Evolutionary conservation across 129 eudicot species (phyloP).

Genomic region (Lactuca saligna): DNA sequence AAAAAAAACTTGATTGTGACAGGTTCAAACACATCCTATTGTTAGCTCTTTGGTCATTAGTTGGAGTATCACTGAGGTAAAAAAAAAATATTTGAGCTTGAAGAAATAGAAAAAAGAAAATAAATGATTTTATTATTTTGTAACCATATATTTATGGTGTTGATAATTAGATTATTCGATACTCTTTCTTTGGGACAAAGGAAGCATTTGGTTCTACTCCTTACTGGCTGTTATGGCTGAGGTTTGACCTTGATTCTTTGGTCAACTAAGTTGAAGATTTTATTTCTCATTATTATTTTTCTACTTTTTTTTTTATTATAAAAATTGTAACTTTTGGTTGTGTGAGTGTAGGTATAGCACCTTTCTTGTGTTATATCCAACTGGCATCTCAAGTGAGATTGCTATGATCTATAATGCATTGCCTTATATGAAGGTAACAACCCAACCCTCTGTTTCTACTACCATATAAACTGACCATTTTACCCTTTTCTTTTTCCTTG

Average conservation of each 20-base stretch:
- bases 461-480: neutral
- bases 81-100: neutral
- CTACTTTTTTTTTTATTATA: neutral
- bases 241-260: slow-evolving; percentile 40
- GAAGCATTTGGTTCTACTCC: slow-evolving; percentile 88
- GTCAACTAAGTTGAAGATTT: slow-evolving; percentile 3
- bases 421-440: slow-evolving; percentile 73
- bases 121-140: neutral
- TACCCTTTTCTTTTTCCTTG: slow-evolving; percentile 1
- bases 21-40: slow-evolving; percentile 67
- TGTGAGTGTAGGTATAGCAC: slow-evolving; percentile 75
- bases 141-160: slow-evolving; percentile 8
- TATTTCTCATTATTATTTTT: neutral
- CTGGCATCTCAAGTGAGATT: slow-evolving; percentile 86
- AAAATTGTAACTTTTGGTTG: slow-evolving; percentile 7
- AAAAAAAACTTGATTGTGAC: slow-evolving; percentile 26
- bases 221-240: slow-evolving; percentile 86
- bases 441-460: slow-evolving; percentile 14
- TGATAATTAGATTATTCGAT: slow-evolving; percentile 59
- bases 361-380: slow-evolving; percentile 81
- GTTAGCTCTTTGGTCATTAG: slow-evolving; percentile 83
- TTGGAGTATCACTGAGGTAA: slow-evolving; percentile 91
- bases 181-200: slow-evolving; percentile 90
- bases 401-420: slow-evolving; percentile 66
- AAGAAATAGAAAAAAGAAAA: too few species aligned